phyloP scores from a whole-genome alignment of 169 alveolate genomes.

The Plasmodium coatneyi region DNA sequence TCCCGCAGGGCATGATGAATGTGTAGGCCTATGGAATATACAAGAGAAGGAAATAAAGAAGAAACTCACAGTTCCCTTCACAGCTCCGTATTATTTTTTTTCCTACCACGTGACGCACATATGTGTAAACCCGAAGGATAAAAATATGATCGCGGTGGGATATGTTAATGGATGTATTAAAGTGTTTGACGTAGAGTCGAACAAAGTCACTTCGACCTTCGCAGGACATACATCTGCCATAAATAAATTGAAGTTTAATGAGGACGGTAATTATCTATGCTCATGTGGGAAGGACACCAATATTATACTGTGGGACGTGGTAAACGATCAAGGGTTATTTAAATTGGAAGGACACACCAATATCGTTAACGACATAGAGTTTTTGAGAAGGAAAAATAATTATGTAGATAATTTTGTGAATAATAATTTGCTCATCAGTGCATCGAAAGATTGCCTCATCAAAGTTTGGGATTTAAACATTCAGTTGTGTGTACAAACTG shows the following conservation, averaged over 20 bases:
- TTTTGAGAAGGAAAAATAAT: constrained; percentile 50
- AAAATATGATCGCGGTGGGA: constrained; percentile 86
- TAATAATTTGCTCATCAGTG: constrained; percentile 79
- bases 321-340: constrained; percentile 86
- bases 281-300: constrained; percentile 90
- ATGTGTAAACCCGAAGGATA: constrained; percentile 75
- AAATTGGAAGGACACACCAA: constrained; percentile 87
- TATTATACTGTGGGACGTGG: constrained; percentile 89
- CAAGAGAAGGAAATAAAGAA: constrained; percentile 64
- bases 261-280: constrained; percentile 79
- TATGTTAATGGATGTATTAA: constrained; percentile 86
- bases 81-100: constrained; percentile 78
- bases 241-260: constrained; percentile 76
- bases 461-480: constrained; percentile 89
- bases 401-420: constrained; percentile 33
- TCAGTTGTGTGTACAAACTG: constrained; percentile 89
- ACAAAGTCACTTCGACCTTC: constrained; percentile 76
- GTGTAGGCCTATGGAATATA: constrained; percentile 56
- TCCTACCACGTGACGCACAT: constrained; percentile 79
- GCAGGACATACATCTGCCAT: constrained; percentile 85
- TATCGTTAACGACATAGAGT: constrained; percentile 84
- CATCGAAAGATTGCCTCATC: constrained; percentile 89
- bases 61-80: constrained; percentile 76
- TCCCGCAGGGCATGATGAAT: constrained; percentile 75
- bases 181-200: constrained; percentile 80